Evolutionary conservation across 257 asterid genomes (phyloP).

Genomic region (Solanum corneliomulleri): DNA sequence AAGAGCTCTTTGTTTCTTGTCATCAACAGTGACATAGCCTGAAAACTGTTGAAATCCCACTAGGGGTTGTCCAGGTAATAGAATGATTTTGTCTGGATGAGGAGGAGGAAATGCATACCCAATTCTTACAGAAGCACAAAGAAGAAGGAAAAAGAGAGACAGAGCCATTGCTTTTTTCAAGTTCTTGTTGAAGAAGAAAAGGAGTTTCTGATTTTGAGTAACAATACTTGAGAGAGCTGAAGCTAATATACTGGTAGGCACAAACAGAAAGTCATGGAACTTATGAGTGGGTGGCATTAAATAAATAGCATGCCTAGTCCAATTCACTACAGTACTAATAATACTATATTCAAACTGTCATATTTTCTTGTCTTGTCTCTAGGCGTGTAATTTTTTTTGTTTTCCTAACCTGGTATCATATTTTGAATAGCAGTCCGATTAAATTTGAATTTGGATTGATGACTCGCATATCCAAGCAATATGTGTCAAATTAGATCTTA

Average conservation of each 20-base stretch:
- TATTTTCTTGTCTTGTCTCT: conserved; percentile 3
- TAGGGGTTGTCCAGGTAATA: conserved; percentile 55
- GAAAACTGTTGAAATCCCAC: conserved; percentile 52
- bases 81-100: conserved; percentile 38
- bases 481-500: not conserved
- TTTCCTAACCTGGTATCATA: not conserved
- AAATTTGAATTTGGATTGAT: accelerated
- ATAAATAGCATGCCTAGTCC: conserved; percentile 31
- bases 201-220: not conserved
- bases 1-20: conserved; percentile 26
- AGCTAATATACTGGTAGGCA: conserved; percentile 13
- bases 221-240: not conserved
- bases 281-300: conserved; percentile 15
- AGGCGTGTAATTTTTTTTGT: conserved; percentile 2
- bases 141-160: conserved; percentile 20
- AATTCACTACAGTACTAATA: not conserved
- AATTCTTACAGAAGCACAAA: conserved; percentile 9
- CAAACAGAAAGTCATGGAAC: conserved; percentile 35
- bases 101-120: conserved; percentile 23
- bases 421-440: accelerated
- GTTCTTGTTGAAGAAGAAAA: not conserved
- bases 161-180: conserved; percentile 8
- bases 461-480: accelerated
- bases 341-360: not conserved
- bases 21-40: conserved; percentile 52